Conservation (phyloP, 2,329 filamentous ascomycete genomes). For the Teratosphaeria zuluensis region DNA sequence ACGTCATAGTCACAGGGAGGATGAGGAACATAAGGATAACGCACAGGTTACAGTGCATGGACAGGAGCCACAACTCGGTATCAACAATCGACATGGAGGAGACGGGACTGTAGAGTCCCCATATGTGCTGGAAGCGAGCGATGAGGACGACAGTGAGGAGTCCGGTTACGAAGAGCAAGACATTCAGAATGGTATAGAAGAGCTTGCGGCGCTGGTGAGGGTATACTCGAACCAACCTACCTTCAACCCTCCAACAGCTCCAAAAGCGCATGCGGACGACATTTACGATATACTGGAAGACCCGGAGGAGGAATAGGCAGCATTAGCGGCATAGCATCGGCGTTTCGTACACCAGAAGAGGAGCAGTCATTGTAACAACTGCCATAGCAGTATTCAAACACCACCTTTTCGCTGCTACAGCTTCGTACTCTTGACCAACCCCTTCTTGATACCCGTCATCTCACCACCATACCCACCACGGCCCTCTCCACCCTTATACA, state of each 20-base stretch:
- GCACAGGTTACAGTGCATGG: not conserved
- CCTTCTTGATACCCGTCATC: conserved; percentile 88
- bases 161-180: not conserved
- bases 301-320: not conserved
- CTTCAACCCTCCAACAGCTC: not conserved
- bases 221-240: not conserved
- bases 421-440: conserved; percentile 86
- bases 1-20: conserved; percentile 2
- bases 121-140: not conserved
- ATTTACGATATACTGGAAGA: not conserved
- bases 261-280: not conserved
- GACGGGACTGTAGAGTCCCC: not conserved
- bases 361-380: not conserved
- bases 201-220: not conserved
- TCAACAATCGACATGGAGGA: not conserved
- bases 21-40: not conserved
- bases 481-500: conserved; percentile 78
- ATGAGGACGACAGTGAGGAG: not conserved
- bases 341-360: not conserved
- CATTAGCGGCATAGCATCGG: not conserved
- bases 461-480: conserved; percentile 84
- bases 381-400: not conserved
- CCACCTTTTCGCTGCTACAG: conserved; percentile 43
- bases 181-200: not conserved
- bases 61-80: not conserved